Evolutionary conservation across 805 yeast species (phyloP).

Genomic region (Ogataea corticis): DNA sequence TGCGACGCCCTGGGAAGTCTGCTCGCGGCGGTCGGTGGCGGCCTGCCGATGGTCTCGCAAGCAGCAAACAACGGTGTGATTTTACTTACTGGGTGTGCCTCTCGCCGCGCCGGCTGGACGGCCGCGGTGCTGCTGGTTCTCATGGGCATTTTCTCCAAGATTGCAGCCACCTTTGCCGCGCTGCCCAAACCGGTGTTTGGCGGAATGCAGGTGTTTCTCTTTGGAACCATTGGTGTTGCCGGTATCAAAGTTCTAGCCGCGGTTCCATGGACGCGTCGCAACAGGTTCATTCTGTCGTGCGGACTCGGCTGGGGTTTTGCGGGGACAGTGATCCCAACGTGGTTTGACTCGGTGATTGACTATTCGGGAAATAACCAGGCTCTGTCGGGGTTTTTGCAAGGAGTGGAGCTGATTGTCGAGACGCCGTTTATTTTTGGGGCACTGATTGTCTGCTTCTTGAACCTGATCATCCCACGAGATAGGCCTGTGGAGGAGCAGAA

Average conservation of each 20-base stretch:
- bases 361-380: constrained; percentile 39
- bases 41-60: constrained; percentile 77
- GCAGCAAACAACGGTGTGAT: constrained; percentile 90
- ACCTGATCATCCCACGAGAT: constrained; percentile 17
- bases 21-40: constrained; percentile 67
- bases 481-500: background rate
- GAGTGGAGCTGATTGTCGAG: constrained; percentile 45
- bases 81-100: constrained; percentile 79
- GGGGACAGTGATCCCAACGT: constrained; percentile 39
- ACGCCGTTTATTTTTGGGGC: constrained; percentile 32
- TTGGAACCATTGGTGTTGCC: constrained; percentile 38
- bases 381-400: constrained; percentile 42
- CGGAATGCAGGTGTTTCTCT: constrained; percentile 57
- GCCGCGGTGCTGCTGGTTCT: constrained; percentile 68
- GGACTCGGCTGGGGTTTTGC: constrained; percentile 45
- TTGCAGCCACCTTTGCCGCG: constrained; percentile 72
- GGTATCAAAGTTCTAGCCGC: constrained; percentile 36
- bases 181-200: constrained; percentile 72
- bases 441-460: constrained; percentile 20
- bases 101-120: constrained; percentile 42
- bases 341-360: constrained; percentile 43
- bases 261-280: constrained; percentile 39
- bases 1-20: constrained; percentile 77
- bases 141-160: constrained; percentile 78
- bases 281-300: constrained; percentile 46